These are phyloP conservation scores for Rhizophora apiculata DNA, from an alignment of 345 rosid species.

Conservation along the genomic window DNA sequence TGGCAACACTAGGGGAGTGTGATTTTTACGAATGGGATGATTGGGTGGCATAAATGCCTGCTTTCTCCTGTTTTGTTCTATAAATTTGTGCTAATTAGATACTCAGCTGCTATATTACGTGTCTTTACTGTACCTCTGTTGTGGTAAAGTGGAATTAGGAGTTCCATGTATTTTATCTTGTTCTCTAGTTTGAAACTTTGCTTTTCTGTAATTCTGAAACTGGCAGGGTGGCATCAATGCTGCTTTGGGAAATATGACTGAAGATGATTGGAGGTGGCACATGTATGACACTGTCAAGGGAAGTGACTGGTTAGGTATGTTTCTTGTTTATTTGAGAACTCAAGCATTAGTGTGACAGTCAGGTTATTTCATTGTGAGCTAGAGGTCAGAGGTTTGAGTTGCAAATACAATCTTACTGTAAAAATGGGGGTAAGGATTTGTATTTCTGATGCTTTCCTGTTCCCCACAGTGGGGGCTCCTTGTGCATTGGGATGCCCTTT, in stretches of 20 bases:
- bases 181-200: not conserved
- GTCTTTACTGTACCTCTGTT: not conserved
- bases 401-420: too few relatives aligned
- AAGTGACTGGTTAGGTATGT: conserved; percentile 95
- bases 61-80: not conserved
- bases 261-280: conserved; percentile 99
- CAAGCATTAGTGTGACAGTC: too few relatives aligned
- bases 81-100: not conserved
- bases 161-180: not conserved
- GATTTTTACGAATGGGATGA: too few relatives aligned
- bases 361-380: too few relatives aligned
- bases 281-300: conserved; percentile 99
- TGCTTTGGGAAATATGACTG: conserved; percentile 93
- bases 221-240: conserved; percentile 97
- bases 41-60: not conserved
- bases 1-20: too few relatives aligned
- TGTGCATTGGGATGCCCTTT: too few relatives aligned
- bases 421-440: too few relatives aligned
- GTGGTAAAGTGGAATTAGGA: not conserved
- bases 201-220: conserved; percentile 11
- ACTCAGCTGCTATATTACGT: not conserved
- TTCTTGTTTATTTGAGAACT: not conserved
- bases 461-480: too few relatives aligned
- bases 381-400: too few relatives aligned
- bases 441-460: too few relatives aligned